A percentile compares a stretch with the other conserved stretches of the same genome.
phyloP scores from a whole-genome alignment of 2,329 filamentous ascomycete species.

The Fusarium avenaceum region DNA sequence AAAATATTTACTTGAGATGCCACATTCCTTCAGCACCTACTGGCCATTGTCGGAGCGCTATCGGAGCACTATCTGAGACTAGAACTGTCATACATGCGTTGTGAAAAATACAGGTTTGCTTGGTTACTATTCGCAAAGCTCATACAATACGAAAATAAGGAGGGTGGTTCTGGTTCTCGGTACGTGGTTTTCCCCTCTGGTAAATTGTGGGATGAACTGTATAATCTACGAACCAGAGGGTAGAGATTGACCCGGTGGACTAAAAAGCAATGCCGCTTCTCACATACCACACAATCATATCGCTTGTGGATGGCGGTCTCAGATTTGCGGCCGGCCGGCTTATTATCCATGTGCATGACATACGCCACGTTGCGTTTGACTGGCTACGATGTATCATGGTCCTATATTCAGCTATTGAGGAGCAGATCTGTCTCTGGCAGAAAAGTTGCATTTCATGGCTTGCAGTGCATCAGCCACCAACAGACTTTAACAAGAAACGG shows the following conservation, averaged over 20 bases:
- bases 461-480: constrained; percentile 23
- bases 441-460: background rate
- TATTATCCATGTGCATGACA: constrained; percentile 22
- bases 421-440: constrained; percentile 14
- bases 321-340: constrained; percentile 10
- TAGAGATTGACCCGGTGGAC: background rate
- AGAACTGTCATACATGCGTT: constrained; percentile 12
- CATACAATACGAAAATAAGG: background rate
- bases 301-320: constrained; percentile 1
- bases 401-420: background rate
- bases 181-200: constrained; percentile 18
- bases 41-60: background rate
- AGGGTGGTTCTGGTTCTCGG: constrained; percentile 15
- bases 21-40: constrained; percentile 18
- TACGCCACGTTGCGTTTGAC: constrained; percentile 12
- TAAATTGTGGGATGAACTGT: constrained; percentile 13
- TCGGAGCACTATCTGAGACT: background rate
- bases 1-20: constrained; percentile 25
- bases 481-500: background rate
- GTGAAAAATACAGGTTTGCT: constrained; percentile 27
- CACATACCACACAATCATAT: background rate
- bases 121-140: background rate
- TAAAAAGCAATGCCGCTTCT: constrained; percentile 3
- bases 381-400: background rate
- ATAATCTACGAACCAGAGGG: constrained; percentile 2